Percentiles rank a stretch among this genome's conserved stretches.
These are phyloP conservation scores for Ophiostoma himal-ulmi DNA, from an alignment of 2,329 filamentous ascomycete species.

Conservation along the genomic window DNA sequence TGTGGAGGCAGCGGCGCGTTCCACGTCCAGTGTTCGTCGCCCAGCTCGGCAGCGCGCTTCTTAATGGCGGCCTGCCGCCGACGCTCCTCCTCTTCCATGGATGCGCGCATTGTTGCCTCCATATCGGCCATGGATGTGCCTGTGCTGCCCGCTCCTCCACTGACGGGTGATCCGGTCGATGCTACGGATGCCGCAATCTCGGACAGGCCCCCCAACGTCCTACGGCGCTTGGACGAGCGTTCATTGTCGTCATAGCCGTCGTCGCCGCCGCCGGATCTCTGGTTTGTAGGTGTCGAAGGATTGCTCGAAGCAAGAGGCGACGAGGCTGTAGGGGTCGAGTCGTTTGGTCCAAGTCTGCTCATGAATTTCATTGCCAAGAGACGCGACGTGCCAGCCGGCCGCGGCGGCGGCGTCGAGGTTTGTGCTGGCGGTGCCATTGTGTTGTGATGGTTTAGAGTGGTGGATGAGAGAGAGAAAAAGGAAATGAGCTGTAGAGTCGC, in stretches of 20 bases:
- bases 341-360: slow-evolving; percentile 72
- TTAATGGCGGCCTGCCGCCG: slow-evolving; percentile 58
- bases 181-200: slow-evolving; percentile 27
- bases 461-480: neutral
- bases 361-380: slow-evolving; percentile 97
- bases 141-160: slow-evolving; percentile 22
- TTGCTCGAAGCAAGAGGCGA: slow-evolving; percentile 29
- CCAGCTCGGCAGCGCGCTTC: slow-evolving; percentile 54
- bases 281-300: slow-evolving; percentile 37
- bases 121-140: slow-evolving; percentile 38
- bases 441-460: neutral
- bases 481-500: too few species aligned
- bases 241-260: slow-evolving; percentile 27
- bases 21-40: slow-evolving; percentile 72
- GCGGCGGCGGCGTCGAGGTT: slow-evolving; percentile 31
- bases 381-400: slow-evolving; percentile 63
- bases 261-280: neutral
- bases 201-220: slow-evolving; percentile 31
- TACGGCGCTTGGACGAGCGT: slow-evolving; percentile 58
- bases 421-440: slow-evolving; percentile 21
- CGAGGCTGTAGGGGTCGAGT: slow-evolving; percentile 30
- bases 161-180: slow-evolving; percentile 33
- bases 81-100: slow-evolving; percentile 60
- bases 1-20: slow-evolving; percentile 41
- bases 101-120: slow-evolving; percentile 57